Percentiles rank a stretch among this genome's conserved stretches.
These are phyloP conservation scores for Ailanthus altissimus DNA, from an alignment of 345 rosid genomes.

Conservation along the genomic window DNA sequence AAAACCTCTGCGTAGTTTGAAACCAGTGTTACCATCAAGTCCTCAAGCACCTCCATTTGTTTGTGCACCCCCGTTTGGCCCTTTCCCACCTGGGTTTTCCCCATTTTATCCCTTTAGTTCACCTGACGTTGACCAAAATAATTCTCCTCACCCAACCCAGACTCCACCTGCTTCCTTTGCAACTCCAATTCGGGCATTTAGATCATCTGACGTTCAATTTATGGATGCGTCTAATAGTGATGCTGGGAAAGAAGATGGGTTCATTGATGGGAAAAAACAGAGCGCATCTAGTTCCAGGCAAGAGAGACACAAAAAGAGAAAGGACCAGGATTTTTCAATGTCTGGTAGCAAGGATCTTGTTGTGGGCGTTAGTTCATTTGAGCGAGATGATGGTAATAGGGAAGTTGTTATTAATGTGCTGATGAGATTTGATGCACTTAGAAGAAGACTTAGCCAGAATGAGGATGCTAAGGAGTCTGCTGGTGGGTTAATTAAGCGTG, in stretches of 20 bases:
- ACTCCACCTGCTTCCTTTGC: conserved; percentile 31
- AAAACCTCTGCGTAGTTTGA: conserved; percentile 70
- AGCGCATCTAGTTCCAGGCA: conserved; percentile 9
- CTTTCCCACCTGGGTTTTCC: conserved; percentile 65
- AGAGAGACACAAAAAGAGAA: conserved; percentile 24
- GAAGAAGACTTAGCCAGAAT: conserved; percentile 50
- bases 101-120: conserved; percentile 66
- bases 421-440: conserved; percentile 45
- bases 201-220: conserved; percentile 23
- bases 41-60: conserved; percentile 51
- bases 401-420: conserved; percentile 41
- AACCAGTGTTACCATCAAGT: conserved; percentile 52
- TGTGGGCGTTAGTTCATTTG: conserved; percentile 32
- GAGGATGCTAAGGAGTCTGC: conserved; percentile 48
- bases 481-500: conserved; percentile 33
- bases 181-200: conserved; percentile 59
- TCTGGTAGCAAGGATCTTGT: conserved; percentile 3
- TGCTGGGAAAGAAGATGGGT: conserved; percentile 11
- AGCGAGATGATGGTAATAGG: conserved; percentile 46
- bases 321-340: neutral
- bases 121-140: conserved; percentile 13
- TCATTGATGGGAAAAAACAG: conserved; percentile 7
- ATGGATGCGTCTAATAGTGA: conserved; percentile 36
- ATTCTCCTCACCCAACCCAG: conserved; percentile 42
- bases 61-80: conserved; percentile 52